Evolutionary conservation across 768 basidiomycete species (phyloP), one percentile per base, ranked within the genome.

Genomic region (Serpula lacrymans): DNA sequence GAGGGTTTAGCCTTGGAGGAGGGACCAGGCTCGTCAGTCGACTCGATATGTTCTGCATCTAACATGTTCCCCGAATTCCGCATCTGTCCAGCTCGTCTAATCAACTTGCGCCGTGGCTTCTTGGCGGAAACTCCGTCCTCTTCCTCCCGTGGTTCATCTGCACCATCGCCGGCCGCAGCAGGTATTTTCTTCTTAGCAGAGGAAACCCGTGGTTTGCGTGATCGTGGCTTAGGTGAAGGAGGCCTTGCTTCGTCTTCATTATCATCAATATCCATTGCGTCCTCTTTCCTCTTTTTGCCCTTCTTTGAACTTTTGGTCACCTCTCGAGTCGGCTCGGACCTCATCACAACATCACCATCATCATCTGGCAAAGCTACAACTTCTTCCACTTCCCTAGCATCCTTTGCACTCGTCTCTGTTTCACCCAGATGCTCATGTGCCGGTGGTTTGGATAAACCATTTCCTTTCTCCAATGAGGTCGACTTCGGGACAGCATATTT

Each of bases 301-400:
- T 17, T 49, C 42, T 6, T n/a, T n/a, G n/a, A n/a, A n/a, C n/a
- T n/a, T n/a, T n/a, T n/a, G n/a, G n/a, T n/a, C n/a, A n/a, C n/a
- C n/a, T n/a, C n/a, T n/a, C n/a, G n/a, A n/a, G n/a, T n/a, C n/a
- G n/a, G n/a, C n/a, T n/a, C n/a, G n/a, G 41, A n/a, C n/a, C n/a
- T 46, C n/a, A 41, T 30, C 29, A 41, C 18, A 3, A 10, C 23
- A 14, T 41, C n/a, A n/a, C 12, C 30, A 17, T 48, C 40, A 11
- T 44, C 46, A 7, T 46, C 46, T 16, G 43, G 37, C 13, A 47
- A 13, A 9, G 43, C 41, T 4, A 58, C 44, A 4, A 35, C 48
- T n/a, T 53, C 50, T 28, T 62, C 62, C 7, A 53, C 59, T 36
- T 65, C 62, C 36, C 35, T 38, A 18, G 30, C 45, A 30, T 44